A percentile compares a stretch with the other conserved stretches of the same genome.
Evolutionary conservation across 208 protist genomes (phyloP).

Genomic region (Endotrypanum monterogeii): DNA sequence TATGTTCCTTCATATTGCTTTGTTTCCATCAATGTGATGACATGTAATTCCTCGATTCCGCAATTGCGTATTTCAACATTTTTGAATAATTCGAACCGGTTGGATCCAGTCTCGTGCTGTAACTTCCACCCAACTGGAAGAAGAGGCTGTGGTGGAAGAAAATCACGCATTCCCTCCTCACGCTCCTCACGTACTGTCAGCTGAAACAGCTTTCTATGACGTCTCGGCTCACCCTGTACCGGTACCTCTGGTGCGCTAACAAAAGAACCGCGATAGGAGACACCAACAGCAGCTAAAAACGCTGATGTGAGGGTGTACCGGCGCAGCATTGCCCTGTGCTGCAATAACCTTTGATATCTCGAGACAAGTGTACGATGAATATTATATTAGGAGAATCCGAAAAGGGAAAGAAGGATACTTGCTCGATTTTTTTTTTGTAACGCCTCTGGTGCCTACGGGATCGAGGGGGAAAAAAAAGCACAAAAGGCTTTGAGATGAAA

Average conservation of each 20-base stretch:
- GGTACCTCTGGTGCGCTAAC: background rate
- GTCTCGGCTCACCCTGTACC: constrained; percentile 20
- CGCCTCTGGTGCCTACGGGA: background rate
- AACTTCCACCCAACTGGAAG: constrained; percentile 72
- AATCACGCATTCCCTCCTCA: constrained; percentile 82
- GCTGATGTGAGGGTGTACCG: background rate
- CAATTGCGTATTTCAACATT: constrained; percentile 61
- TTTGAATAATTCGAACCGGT: constrained; percentile 80
- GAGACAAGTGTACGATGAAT: background rate
- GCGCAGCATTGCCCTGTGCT: background rate
- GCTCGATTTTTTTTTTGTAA: background rate
- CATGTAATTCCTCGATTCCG: constrained; percentile 69
- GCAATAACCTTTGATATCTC: background rate
- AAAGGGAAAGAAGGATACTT: background rate
- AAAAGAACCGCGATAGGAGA: background rate
- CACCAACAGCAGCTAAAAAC: background rate
- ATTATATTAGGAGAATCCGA: background rate
- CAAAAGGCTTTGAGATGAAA: background rate
- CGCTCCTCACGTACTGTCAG: constrained; percentile 62
- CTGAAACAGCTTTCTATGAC: constrained; percentile 50
- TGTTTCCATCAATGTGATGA: constrained; percentile 67
- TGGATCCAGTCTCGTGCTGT: constrained; percentile 47
- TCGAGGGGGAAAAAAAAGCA: background rate
- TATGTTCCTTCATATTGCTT: constrained; percentile 86
- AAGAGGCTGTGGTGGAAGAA: constrained; percentile 68